These are phyloP conservation scores for Aristolochia fimbriata DNA, from an alignment of 164 flowering plant genomes.

Conservation along the genomic window DNA sequence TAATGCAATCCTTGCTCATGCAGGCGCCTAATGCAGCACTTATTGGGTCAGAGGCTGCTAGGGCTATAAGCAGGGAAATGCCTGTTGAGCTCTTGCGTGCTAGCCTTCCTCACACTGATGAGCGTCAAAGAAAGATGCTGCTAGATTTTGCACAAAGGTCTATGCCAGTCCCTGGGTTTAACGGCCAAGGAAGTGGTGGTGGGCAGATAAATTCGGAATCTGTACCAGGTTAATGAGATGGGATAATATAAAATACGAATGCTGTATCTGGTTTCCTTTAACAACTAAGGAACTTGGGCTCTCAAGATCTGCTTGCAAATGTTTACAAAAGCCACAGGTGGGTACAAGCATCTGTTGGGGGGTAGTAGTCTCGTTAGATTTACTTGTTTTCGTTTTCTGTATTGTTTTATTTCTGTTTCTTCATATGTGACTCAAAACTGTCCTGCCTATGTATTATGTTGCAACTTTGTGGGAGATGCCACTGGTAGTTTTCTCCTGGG, in stretches of 20 bases:
- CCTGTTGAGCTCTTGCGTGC: conserved; percentile 84
- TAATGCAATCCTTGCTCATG: conserved; percentile 46
- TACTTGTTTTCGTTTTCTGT: background rate
- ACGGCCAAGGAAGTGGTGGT: conserved; percentile 19
- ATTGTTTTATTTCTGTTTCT: background rate
- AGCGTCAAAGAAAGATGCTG: conserved; percentile 59
- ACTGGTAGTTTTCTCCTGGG: conserved; percentile 21
- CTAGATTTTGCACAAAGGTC: conserved; percentile 72
- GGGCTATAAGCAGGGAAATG: conserved; percentile 71
- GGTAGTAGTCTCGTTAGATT: background rate
- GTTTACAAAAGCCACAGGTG: background rate
- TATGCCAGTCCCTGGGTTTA: conserved; percentile 49
- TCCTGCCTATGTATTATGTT: conserved; percentile 17
- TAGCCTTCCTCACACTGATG: conserved; percentile 84
- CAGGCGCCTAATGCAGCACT: conserved; percentile 29
- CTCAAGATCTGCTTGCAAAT: no score
- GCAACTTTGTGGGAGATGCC: conserved; percentile 17
- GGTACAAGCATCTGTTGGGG: background rate
- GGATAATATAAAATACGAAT: background rate
- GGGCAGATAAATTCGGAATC: conserved; percentile 32
- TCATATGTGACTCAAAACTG: background rate
- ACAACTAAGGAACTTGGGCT: no score
- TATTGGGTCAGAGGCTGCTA: conserved; percentile 46
- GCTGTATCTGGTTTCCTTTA: no score
- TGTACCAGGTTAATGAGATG: conserved; percentile 22